Evolutionary conservation across 2,329 filamentous ascomycete species (phyloP).

Genomic region (Aspergillus sojae): DNA sequence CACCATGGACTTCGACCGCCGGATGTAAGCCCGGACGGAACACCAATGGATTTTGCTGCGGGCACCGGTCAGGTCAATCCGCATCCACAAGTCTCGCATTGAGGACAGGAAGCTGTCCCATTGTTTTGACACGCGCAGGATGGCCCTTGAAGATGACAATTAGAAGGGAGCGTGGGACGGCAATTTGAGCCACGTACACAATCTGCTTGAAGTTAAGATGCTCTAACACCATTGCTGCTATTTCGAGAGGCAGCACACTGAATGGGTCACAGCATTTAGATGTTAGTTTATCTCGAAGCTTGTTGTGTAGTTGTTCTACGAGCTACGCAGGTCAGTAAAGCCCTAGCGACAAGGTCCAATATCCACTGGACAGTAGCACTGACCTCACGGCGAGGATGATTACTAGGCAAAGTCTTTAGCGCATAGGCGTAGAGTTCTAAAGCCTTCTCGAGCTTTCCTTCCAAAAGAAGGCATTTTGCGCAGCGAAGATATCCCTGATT

Average conservation of each 20-base stretch:
- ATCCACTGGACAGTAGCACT: slow-evolving; percentile 14
- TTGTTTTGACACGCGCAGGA: slow-evolving; percentile 57
- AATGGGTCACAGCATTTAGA: slow-evolving; percentile 51
- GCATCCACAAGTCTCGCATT: slow-evolving; percentile 52
- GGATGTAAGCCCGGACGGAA: slow-evolving; percentile 38
- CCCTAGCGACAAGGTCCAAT: neutral
- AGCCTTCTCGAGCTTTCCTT: slow-evolving; percentile 56
- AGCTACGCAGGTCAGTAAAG: slow-evolving; percentile 33
- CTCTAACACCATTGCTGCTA: slow-evolving; percentile 55
- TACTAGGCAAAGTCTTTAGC: slow-evolving; percentile 54
- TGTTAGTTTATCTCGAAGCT: slow-evolving; percentile 39
- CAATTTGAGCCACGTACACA: slow-evolving; percentile 38
- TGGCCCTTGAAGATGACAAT: slow-evolving; percentile 35
- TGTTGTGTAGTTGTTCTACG: slow-evolving; percentile 51
- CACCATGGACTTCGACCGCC: slow-evolving; percentile 37
- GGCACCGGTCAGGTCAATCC: slow-evolving; percentile 56
- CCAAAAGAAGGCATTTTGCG: slow-evolving; percentile 49
- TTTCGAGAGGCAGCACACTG: slow-evolving; percentile 55
- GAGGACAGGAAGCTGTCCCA: slow-evolving; percentile 58
- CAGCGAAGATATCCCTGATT: slow-evolving; percentile 58
- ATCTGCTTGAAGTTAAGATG: slow-evolving; percentile 56
- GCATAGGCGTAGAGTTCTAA: slow-evolving; percentile 61
- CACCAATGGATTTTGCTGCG: slow-evolving; percentile 44
- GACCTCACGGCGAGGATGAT: slow-evolving; percentile 38
- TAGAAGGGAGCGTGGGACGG: neutral